phyloP scores from a whole-genome alignment of 805 yeast genomes.

The Metschnikowia anglica region DNA sequence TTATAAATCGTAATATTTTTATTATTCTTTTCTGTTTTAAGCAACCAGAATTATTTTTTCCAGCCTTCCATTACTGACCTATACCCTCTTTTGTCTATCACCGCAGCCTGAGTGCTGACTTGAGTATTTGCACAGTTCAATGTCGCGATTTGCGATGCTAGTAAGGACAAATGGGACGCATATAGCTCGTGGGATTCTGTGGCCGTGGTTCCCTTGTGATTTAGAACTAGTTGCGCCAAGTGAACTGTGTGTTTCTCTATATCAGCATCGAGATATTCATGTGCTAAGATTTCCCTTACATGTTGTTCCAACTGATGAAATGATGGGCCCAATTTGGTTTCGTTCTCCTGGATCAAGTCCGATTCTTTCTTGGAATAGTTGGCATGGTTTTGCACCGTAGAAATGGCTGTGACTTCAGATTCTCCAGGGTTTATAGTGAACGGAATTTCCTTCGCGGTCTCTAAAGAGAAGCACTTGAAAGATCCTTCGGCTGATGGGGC shows the following conservation, averaged over 20 bases:
- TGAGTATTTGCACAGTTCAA: slow-evolving; percentile 15
- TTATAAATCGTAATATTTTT: too few species aligned
- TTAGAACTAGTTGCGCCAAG: slow-evolving; percentile 26
- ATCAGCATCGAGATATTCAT: slow-evolving; percentile 2
- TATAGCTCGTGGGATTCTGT: slow-evolving; percentile 20
- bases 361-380: slow-evolving; percentile 23
- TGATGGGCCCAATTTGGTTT: slow-evolving; percentile 15
- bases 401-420: slow-evolving; percentile 34
- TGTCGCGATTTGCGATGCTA: slow-evolving; percentile 31
- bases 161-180: slow-evolving; percentile 29
- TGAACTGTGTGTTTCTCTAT: slow-evolving; percentile 24
- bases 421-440: slow-evolving; percentile 27
- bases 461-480: slow-evolving; percentile 9
- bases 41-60: not conserved
- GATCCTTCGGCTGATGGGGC: slow-evolving; percentile 4
- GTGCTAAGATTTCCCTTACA: slow-evolving; percentile 23
- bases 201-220: slow-evolving; percentile 14
- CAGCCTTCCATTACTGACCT: not conserved
- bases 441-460: slow-evolving; percentile 10
- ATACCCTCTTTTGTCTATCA: slow-evolving; percentile 6
- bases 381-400: slow-evolving; percentile 30
- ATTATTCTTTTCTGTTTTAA: too few species aligned
- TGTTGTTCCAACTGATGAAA: slow-evolving; percentile 26
- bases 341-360: slow-evolving; percentile 12
- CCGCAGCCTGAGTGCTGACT: slow-evolving; percentile 10